phyloP scores from a whole-genome alignment of 345 rosid genomes.

The Gynandropsis gynandra region DNA sequence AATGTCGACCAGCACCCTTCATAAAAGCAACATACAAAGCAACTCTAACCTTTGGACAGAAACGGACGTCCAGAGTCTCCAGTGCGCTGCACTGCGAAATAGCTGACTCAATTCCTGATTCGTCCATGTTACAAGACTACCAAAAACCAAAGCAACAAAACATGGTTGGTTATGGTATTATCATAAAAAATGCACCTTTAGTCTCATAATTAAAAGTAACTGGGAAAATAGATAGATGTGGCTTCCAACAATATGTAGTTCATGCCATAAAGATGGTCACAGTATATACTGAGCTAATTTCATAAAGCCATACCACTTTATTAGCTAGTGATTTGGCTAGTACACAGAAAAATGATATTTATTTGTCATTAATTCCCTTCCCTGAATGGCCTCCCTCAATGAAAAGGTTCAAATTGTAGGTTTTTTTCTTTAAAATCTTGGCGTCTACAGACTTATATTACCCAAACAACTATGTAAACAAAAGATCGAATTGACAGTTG shows the following conservation, averaged over 20 bases:
- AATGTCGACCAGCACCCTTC: no score
- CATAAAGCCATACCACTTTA: neutral
- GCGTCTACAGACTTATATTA: no score
- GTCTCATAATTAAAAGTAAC: neutral
- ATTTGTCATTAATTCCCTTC: no score
- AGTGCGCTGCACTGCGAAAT: conserved; percentile 65
- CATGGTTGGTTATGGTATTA: conserved; percentile 6
- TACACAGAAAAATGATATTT: no score
- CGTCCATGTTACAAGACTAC: conserved; percentile 74
- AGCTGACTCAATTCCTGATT: conserved; percentile 66
- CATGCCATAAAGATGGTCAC: neutral
- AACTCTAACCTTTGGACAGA: conserved; percentile 74
- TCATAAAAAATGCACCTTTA: neutral
- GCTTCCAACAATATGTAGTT: neutral
- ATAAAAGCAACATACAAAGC: conserved; percentile 1
- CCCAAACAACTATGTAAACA: neutral
- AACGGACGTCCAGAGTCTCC: conserved; percentile 93
- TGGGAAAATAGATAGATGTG: neutral
- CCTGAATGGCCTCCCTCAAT: neutral
- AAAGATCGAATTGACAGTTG: neutral
- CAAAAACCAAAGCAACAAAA: conserved; percentile 17
- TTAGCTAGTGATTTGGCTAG: no score
- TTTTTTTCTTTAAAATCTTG: neutral
- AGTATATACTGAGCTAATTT: neutral
- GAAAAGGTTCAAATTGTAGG: no score